Percentiles rank a stretch among this genome's conserved stretches.
These are phyloP conservation scores for Mucor mucedo DNA, from an alignment of 371 early-diverging fungal species.

Conservation along the genomic window DNA sequence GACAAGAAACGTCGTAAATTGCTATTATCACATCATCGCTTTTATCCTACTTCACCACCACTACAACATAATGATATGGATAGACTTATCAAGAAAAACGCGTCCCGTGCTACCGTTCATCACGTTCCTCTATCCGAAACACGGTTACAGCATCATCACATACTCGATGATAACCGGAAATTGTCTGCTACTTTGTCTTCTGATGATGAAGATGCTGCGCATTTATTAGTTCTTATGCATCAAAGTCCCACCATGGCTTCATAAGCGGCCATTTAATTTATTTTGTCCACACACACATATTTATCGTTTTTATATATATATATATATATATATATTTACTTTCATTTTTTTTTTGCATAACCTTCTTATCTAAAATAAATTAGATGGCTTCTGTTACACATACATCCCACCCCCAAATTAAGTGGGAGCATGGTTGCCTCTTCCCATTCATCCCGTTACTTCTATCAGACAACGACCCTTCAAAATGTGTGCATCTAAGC, in stretches of 20 bases:
- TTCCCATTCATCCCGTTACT: too few relatives aligned
- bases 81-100: slow-evolving; percentile 23
- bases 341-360: too few relatives aligned
- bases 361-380: too few relatives aligned
- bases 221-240: slow-evolving; percentile 36
- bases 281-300: too few relatives aligned
- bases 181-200: slow-evolving; percentile 28
- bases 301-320: too few relatives aligned
- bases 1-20: slow-evolving; percentile 17
- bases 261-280: neutral
- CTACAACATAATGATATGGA: slow-evolving; percentile 16
- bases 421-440: too few relatives aligned
- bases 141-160: neutral
- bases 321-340: too few relatives aligned
- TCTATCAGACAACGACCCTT: too few relatives aligned
- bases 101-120: slow-evolving; percentile 5
- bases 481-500: too few relatives aligned
- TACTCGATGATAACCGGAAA: slow-evolving; percentile 8
- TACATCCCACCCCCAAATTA: too few relatives aligned
- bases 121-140: slow-evolving; percentile 14
- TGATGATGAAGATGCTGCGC: slow-evolving; percentile 36
- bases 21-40: slow-evolving; percentile 18
- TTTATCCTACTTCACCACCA: slow-evolving; percentile 27
- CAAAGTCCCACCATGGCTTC: slow-evolving; percentile 34
- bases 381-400: too few relatives aligned